Evolutionary conservation across 768 basidiomycete species (phyloP).

Genomic region (Rhizopogon roseolus): DNA sequence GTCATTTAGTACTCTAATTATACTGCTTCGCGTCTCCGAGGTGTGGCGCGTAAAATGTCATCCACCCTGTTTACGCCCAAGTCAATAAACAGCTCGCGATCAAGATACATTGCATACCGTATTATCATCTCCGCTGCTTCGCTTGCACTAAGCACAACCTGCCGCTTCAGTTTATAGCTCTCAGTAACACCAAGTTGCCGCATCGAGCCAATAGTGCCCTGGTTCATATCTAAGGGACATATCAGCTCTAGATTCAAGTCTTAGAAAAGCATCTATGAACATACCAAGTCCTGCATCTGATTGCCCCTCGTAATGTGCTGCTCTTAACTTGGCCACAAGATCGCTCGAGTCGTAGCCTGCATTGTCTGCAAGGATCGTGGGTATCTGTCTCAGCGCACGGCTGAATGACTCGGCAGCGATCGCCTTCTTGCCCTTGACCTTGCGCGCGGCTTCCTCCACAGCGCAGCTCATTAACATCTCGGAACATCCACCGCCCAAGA

Average conservation of each 20-base stretch:
- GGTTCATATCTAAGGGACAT: slow-evolving; percentile 70
- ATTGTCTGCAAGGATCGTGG: slow-evolving; percentile 95
- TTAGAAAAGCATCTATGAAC: slow-evolving; percentile 18
- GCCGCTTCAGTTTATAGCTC: slow-evolving; percentile 95
- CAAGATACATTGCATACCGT: slow-evolving; percentile 45
- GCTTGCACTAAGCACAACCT: slow-evolving; percentile 90
- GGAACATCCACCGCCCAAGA: slow-evolving; percentile 94
- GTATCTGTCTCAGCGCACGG: slow-evolving; percentile 88
- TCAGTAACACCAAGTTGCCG: slow-evolving; percentile 84
- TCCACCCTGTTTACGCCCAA: slow-evolving; percentile 59
- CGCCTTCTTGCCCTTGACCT: slow-evolving; percentile 90
- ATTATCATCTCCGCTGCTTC: slow-evolving; percentile 99
- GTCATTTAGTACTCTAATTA: slow-evolving; percentile 22
- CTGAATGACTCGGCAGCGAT: slow-evolving; percentile 92
- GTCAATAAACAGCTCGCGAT: not conserved
- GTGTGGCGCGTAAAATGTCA: slow-evolving; percentile 83
- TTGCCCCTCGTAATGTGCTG: slow-evolving; percentile 90
- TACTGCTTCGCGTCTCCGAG: slow-evolving; percentile 79
- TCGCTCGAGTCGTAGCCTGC: slow-evolving; percentile 98
- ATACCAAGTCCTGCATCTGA: slow-evolving; percentile 83
- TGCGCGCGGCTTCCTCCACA: slow-evolving; percentile 83
- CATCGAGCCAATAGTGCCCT: slow-evolving; percentile 87
- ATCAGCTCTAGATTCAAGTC: not conserved
- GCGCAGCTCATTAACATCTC: slow-evolving; percentile 98
- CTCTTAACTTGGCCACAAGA: slow-evolving; percentile 82